Base-by-base conservation (phyloP, 164 flowering plant species). In the Stephania japonica region DNA sequence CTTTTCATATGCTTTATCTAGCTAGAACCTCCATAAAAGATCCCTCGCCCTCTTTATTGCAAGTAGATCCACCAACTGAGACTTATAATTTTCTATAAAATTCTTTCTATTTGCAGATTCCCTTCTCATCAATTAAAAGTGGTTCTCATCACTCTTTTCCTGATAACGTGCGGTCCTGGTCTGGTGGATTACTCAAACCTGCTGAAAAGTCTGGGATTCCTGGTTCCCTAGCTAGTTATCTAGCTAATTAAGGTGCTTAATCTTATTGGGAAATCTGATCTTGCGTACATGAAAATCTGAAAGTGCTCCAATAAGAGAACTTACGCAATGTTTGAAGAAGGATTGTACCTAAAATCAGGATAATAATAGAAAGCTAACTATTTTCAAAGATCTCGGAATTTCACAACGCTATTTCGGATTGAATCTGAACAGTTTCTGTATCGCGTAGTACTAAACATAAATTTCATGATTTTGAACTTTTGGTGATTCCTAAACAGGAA, bases 161-260 rank as follows among this genome's bases (percentile, higher is more conserved):
- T 59, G 25, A 59, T n/a, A 59, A 59, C 21, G 19, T 59, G 21
- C 64, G 64, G 64, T 59, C 7, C 64, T 59, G 23, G 64, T 59
- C 64, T 59, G 64, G 64, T 59, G 64, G 64, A n/a, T 24, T 59
- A 1, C 21, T 9, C 21, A 1, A 56, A 59, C 64, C 24, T 59
- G 64, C 64, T 59, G 24, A 59, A 59, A 59, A 59, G 64, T 59
- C 0, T 5, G 10, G 6, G 64, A 59, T 59, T 59, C 64, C 23
- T 59, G 64, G 64, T 59, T 59, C 64, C 64, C 64, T 59, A 59
- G 23, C 64, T 24, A 59, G 64, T 59, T 21, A 59, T 4, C 64
- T 59, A 21, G 64, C 64, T 59, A 43, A 43, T 43, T 43, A 59
- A 59, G 64, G 64, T 59, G 64, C 64, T 59, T 59, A 59, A 59